Conservation (phyloP, 2,329 filamentous ascomycete genomes). For the Byssothecium circinans region DNA sequence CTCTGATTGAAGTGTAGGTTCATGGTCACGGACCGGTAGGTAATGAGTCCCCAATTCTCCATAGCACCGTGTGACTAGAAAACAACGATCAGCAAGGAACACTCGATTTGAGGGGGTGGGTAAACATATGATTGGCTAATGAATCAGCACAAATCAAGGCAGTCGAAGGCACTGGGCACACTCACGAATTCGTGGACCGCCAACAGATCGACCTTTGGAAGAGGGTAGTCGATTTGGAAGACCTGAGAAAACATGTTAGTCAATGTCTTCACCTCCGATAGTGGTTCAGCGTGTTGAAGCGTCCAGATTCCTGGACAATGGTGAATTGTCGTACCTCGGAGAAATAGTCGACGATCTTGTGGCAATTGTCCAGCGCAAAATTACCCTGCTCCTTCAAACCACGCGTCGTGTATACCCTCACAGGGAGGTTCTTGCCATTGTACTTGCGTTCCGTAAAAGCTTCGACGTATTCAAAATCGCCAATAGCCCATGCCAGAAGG, state of each 20-base stretch:
- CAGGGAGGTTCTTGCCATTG: slow-evolving; percentile 85
- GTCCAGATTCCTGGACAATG: too few relatives aligned
- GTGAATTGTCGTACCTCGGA: slow-evolving; percentile 74
- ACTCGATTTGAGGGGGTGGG: slow-evolving; percentile 7
- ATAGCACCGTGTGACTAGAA: slow-evolving; percentile 74
- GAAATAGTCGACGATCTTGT: slow-evolving; percentile 94
- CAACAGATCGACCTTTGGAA: slow-evolving; percentile 94
- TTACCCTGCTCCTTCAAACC: slow-evolving; percentile 91
- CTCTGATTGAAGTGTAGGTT: too few relatives aligned
- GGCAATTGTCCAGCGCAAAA: slow-evolving; percentile 87
- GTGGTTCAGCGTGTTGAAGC: too few relatives aligned
- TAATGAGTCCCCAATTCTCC: slow-evolving; percentile 99
- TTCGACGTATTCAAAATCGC: slow-evolving; percentile 96
- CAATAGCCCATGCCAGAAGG: slow-evolving; percentile 90
- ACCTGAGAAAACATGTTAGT: too few relatives aligned
- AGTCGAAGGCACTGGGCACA: slow-evolving; percentile 13
- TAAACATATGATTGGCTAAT: slow-evolving; percentile 48
- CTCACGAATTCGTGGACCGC: slow-evolving; percentile 91
- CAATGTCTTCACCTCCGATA: too few relatives aligned
- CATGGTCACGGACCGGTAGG: slow-evolving; percentile 64
- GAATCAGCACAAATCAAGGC: slow-evolving; percentile 22
- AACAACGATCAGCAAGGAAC: slow-evolving; percentile 44
- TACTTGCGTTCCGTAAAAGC: slow-evolving; percentile 87
- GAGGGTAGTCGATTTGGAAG: slow-evolving; percentile 83
- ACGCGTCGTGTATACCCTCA: slow-evolving; percentile 92